Evolutionary conservation across 106 monocot genomes (phyloP), one percentile per base, ranked within the genome.

Genomic region (Amphibolis antarctica): DNA sequence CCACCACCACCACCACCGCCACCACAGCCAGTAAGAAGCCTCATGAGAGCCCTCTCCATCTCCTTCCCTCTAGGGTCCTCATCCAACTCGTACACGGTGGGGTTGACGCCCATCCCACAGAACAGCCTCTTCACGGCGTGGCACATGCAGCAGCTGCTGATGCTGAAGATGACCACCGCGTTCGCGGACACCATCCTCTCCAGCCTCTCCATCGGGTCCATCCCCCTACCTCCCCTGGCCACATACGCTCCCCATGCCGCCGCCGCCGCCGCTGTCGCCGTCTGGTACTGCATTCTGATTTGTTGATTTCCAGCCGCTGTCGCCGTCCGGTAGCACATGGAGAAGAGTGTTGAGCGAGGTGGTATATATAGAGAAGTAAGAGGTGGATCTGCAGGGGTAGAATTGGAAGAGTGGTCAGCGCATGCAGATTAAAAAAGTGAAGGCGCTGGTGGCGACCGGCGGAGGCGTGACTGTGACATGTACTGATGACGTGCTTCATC

Each of bases 131-230:
- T 88, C 65, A 88, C 76, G 0, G 81, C 84, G 62, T 88, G 88
- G 81, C 88, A 88, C 88, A 88, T 88, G 83, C 88, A 88, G 76
- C 88, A 88, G 15, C 57, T 76, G 78, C 88, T 88, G 29, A 76
- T 56, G 70, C 88, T 88, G 76, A 88, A 88, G 23, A 88, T 73
- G 23, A 88, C 88, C 53, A 88, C 84, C 18, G 88, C 88, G 59
- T 58, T 84, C 63, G 84, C 81, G 20, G 73, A 42, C n/a, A 76
- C 84, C 13, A 88, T 63, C 44, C 74, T 70, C 76, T 88, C 79
- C 60, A 88, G 76, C 42, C 75, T 49, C 73, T 81, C 84, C 46
- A 80, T 52, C 9, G 75, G 68, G 66, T 78, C 69, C 60, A 60
- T 60, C 60, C 13, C 42, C 31, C 17, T 42, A 31, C 42, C 60